phyloP scores from a whole-genome alignment of 768 basidiomycete species.

The Tricholoma hemisulphureum region DNA sequence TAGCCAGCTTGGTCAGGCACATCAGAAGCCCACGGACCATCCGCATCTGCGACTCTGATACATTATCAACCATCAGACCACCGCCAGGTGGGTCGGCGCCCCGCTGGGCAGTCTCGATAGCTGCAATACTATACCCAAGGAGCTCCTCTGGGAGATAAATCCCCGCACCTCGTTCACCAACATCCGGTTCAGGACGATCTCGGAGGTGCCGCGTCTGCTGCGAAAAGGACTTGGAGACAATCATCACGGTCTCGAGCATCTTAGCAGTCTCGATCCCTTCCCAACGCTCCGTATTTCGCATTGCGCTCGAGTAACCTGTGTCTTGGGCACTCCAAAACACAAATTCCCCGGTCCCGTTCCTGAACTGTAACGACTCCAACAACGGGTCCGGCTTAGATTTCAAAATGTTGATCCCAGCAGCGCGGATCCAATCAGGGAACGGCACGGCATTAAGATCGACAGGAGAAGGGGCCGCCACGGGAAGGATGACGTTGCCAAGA shows the following conservation, averaged over 20 bases:
- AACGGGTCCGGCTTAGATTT: conserved; percentile 75
- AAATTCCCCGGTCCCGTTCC: conserved; percentile 83
- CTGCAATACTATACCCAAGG: conserved; percentile 81
- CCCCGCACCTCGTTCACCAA: conserved; percentile 74
- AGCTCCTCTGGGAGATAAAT: conserved; percentile 92
- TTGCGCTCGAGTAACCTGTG: conserved; percentile 56
- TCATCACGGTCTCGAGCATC: conserved; percentile 88
- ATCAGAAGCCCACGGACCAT: conserved; percentile 77
- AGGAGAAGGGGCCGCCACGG: conserved; percentile 57
- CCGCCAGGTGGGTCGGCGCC: conserved; percentile 48
- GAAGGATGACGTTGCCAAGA: conserved; percentile 90
- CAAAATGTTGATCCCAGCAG: conserved; percentile 84
- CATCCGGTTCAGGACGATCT: conserved; percentile 70
- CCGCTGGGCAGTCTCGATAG: conserved; percentile 78
- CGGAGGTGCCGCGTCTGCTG: conserved; percentile 83
- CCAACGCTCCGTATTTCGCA: conserved; percentile 49
- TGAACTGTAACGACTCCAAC: conserved; percentile 71
- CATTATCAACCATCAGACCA: conserved; percentile 63
- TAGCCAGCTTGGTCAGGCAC: conserved; percentile 64
- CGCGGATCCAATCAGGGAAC: conserved; percentile 88
- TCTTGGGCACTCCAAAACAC: conserved; percentile 89
- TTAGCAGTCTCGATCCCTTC: conserved; percentile 62
- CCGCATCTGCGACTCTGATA: conserved; percentile 74
- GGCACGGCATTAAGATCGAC: conserved; percentile 54
- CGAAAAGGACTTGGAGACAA: conserved; percentile 73